Percentiles rank a stretch among this genome's conserved stretches.
These are phyloP conservation scores for Quercus agrifolia DNA, from an alignment of 306 rosid genomes.

Conservation along the genomic window DNA sequence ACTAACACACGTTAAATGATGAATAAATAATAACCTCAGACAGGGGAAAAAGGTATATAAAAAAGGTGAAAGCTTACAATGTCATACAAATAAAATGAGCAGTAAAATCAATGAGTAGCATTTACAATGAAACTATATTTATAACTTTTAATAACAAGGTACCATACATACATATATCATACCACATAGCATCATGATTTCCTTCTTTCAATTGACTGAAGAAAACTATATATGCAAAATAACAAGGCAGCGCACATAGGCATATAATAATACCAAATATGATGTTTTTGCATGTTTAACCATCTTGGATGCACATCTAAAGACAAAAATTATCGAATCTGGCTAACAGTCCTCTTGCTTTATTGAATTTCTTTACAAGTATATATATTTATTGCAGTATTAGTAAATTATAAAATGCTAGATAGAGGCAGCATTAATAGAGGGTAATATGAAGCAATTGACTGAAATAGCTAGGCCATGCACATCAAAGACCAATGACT, in stretches of 20 bases:
- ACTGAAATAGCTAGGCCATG: slow-evolving; percentile 9
- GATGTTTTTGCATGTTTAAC: not conserved
- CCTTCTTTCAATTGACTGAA: too few species aligned
- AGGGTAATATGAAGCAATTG: not conserved
- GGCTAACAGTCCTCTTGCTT: too few species aligned
- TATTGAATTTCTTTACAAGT: too few species aligned
- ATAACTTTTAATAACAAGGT: not conserved
- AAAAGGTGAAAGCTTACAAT: not conserved
- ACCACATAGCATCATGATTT: too few species aligned
- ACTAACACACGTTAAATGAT: not conserved
- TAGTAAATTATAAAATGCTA: not conserved
- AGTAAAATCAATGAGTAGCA: not conserved
- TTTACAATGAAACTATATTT: not conserved
- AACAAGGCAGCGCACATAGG: too few species aligned
- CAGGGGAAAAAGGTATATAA: not conserved
- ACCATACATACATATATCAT: too few species aligned
- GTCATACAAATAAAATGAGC: not conserved
- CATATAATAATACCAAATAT: too few species aligned
- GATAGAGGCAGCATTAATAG: not conserved
- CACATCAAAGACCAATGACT: slow-evolving; percentile 11
- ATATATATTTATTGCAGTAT: too few species aligned
- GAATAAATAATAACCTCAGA: not conserved
- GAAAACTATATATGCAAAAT: too few species aligned
- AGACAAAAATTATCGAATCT: not conserved
- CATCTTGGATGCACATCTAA: not conserved